These are phyloP conservation scores for Penicillium longicatenatum DNA, from an alignment of 495 filamentous ascomycete genomes.

Conservation along the genomic window DNA sequence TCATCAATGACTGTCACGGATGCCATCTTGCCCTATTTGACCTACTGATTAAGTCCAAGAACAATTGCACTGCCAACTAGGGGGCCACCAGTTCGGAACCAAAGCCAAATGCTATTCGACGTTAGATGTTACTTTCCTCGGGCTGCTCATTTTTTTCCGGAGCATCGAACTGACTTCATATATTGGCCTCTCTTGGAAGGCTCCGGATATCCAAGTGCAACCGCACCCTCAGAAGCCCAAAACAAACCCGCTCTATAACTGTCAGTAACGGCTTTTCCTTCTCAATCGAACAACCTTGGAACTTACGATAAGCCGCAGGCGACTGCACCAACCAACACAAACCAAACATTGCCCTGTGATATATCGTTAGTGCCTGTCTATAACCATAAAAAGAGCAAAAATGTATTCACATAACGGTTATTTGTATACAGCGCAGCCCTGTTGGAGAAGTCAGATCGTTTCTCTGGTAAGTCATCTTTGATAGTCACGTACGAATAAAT, in stretches of 20 bases:
- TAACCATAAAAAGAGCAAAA: not conserved
- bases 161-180: constrained; percentile 41
- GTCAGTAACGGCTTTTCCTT: not conserved
- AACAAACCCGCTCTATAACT: constrained; percentile 55
- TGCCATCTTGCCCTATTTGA: not conserved
- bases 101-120: constrained; percentile 55
- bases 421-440: constrained; percentile 65
- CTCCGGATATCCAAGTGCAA: constrained; percentile 65
- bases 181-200: constrained; percentile 57
- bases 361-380: constrained; percentile 6
- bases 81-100: constrained; percentile 58
- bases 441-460: constrained; percentile 30
- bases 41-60: constrained; percentile 56
- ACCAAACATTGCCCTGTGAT: constrained; percentile 57
- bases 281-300: not conserved
- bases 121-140: not conserved
- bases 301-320: constrained; percentile 59
- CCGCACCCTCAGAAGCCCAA: constrained; percentile 65
- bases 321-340: constrained; percentile 63
- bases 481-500: constrained; percentile 35
- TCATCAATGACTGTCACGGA: constrained; percentile 26
- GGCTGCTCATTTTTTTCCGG: no score
- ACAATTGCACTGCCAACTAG: constrained; percentile 64
- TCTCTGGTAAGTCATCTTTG: not conserved
- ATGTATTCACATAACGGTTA: constrained; percentile 51